Conservation (phyloP, 208 protist genomes). For the Leptomonas seymouri region DNA sequence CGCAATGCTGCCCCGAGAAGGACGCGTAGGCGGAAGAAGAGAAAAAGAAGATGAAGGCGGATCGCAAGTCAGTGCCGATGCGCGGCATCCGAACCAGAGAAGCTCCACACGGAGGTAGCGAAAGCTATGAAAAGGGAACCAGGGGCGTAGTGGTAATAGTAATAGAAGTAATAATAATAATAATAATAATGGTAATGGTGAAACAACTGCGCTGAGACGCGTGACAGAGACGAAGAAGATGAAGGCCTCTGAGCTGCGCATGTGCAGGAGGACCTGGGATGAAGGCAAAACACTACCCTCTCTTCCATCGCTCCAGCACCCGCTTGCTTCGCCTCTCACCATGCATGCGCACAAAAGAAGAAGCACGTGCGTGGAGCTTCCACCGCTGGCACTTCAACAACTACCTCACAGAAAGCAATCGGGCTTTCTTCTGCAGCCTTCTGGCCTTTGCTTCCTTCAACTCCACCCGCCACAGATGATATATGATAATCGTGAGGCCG, state of each 20-base stretch:
- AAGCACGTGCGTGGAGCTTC: no score
- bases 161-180: slow-evolving; percentile 11
- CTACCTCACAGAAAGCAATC: no score
- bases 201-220: neutral
- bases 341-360: no score
- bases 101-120: neutral
- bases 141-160: slow-evolving; percentile 7
- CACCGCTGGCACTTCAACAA: no score
- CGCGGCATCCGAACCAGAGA: neutral
- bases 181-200: slow-evolving; percentile 17
- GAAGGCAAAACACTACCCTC: no score
- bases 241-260: neutral
- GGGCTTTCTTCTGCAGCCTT: no score
- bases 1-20: neutral
- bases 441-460: no score
- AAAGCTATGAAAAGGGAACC: neutral
- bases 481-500: no score
- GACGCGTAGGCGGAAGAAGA: neutral
- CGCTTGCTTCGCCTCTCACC: no score
- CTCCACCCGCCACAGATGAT: no score
- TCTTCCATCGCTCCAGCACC: no score
- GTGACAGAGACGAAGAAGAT: neutral
- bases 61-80: slow-evolving; percentile 2
- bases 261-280: neutral
- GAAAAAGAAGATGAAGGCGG: no score